Conservation (phyloP, 2,329 filamentous ascomycete species). For the Botryotinia globosa region DNA sequence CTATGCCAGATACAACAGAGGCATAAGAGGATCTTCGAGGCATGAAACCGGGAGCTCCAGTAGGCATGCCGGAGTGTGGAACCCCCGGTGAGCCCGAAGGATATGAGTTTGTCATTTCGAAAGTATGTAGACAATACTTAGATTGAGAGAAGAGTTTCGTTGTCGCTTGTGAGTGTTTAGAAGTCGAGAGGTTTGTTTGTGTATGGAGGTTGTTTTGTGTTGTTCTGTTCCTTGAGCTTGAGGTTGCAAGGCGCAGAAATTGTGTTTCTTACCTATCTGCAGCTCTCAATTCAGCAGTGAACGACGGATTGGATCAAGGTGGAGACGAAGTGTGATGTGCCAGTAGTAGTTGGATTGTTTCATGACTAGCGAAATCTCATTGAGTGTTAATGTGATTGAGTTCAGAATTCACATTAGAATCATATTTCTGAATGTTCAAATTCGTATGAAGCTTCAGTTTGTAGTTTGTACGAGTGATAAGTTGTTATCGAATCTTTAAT, state of each 20-base stretch:
- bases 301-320: background rate
- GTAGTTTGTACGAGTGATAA: background rate
- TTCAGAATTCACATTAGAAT: background rate
- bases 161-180: background rate
- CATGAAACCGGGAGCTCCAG: constrained; percentile 40
- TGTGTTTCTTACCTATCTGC: background rate
- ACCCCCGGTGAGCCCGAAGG: constrained; percentile 36
- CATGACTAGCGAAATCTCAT: background rate
- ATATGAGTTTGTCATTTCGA: constrained; percentile 35
- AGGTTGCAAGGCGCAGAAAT: background rate
- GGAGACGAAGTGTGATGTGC: constrained; percentile 9
- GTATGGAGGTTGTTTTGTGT: background rate
- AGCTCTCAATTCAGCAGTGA: constrained; percentile 8
- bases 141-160: background rate
- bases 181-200: background rate
- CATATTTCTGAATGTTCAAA: background rate
- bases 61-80: constrained; percentile 38
- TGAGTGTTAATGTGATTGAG: background rate
- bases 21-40: constrained; percentile 59
- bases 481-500: background rate
- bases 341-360: background rate
- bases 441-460: background rate
- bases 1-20: constrained; percentile 55
- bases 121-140: background rate
- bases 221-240: background rate